Conservation (phyloP, 2,329 filamentous ascomycete species). For the Chlorencoelia australis region DNA sequence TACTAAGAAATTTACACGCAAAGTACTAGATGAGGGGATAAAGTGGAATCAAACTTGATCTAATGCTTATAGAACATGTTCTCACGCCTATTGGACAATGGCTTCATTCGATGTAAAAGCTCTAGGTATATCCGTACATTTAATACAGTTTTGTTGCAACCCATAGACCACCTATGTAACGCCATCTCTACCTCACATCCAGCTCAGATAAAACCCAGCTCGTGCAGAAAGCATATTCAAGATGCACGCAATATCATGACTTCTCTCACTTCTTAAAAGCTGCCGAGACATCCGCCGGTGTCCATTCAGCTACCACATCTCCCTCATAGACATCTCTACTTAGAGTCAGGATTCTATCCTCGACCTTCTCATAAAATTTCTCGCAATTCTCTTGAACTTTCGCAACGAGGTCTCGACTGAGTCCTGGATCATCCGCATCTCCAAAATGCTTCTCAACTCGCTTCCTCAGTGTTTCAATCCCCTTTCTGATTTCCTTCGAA, state of each 20-base stretch:
- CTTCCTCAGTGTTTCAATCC: slow-evolving; percentile 82
- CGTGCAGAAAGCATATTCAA: no score
- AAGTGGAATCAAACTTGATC: no score
- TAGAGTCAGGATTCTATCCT: slow-evolving; percentile 48
- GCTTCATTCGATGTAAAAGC: no score
- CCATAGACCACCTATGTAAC: no score
- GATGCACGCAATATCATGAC: no score
- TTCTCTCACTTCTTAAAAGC: slow-evolving; percentile 36
- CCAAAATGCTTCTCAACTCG: slow-evolving; percentile 96
- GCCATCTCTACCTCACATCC: no score
- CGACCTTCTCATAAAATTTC: slow-evolving; percentile 51
- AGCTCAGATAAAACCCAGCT: no score
- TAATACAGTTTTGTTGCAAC: neutral
- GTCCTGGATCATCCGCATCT: slow-evolving; percentile 64
- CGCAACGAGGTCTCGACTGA: slow-evolving; percentile 40
- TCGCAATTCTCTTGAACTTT: slow-evolving; percentile 53
- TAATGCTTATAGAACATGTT: no score
- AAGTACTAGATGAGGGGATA: no score
- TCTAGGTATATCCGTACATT: no score
- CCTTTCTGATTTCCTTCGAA: slow-evolving; percentile 73
- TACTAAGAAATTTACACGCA: no score
- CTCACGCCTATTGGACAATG: no score
- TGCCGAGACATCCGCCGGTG: slow-evolving; percentile 49
- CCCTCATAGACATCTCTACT: slow-evolving; percentile 55
- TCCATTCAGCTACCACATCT: slow-evolving; percentile 56